Base-by-base conservation (phyloP, 208 protist species). In the Trypanosomatidae sp. region DNA sequence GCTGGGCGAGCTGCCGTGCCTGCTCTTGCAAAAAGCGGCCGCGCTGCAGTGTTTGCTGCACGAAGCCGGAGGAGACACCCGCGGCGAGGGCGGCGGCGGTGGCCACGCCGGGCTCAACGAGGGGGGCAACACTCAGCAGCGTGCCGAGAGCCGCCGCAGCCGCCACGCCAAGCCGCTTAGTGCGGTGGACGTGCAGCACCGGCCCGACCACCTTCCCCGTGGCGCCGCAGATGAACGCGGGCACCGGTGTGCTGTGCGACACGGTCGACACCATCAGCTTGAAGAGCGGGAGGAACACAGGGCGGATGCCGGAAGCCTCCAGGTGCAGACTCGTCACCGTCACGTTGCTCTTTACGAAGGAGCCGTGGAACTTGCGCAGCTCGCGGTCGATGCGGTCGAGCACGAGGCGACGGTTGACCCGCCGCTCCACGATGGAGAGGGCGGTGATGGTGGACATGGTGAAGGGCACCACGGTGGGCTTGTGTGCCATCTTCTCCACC, bases 401-500 rank as follows among this genome's bases (percentile, higher is more conserved):
- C 44, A 97, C 66, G 55, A 88, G 68, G 28, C 65, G 67, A 36
- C 91, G 85, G 50, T 71, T 91, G 39, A 97, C 76, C 33, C 92
- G 90, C 64, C 80, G 82, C 70, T 91, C 87, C 72, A 95, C 62
- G 44, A 97, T 67, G 43, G 85, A 86, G 64, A 97, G 83, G 25
- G 92, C 92, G 2, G 90, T 97, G 8, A 81, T 79, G 41, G 92
- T 97, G 28, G 92, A 97, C 89, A 95, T 94, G 68, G 88, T 79
- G 74, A 97, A 97, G n/a, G 92, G 90, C 1, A 97, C 65, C 19
- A 97, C 79, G 17, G 77, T 81, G 1, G 89, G 88, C 30, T 62
- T 78, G 41, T 80, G 75, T 53, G 67, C 47, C 89, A 93, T 92
- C 69, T 52, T 68, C 67, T 97, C 88, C 49, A 95, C 71, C 58